phyloP scores from a whole-genome alignment of 2,329 filamentous ascomycete species.

The Colletotrichum paranaense region DNA sequence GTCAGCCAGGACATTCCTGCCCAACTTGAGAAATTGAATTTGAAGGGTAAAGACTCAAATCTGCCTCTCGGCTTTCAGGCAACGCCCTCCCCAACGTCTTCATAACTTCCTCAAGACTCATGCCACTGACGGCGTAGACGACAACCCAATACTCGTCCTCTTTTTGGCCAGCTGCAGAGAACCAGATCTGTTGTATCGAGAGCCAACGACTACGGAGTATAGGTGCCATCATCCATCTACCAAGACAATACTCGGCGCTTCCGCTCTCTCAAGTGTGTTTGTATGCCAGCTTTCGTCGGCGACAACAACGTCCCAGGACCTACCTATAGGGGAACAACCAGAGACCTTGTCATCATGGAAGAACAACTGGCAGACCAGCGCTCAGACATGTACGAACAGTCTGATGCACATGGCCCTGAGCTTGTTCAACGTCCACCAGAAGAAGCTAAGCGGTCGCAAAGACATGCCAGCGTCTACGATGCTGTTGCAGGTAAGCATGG shows the following conservation, averaged over 20 bases:
- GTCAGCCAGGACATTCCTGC: background rate
- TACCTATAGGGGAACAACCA: background rate
- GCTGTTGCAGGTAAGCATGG: slow-evolving; percentile 72
- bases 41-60: background rate
- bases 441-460: slow-evolving; percentile 37
- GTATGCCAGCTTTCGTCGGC: background rate
- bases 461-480: slow-evolving; percentile 73
- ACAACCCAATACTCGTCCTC: background rate
- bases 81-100: background rate
- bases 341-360: background rate
- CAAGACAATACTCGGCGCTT: background rate
- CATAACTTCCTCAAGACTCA: background rate
- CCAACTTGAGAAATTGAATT: background rate
- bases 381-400: background rate
- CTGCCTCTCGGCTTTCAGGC: background rate
- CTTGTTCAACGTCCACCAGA: background rate
- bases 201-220: background rate
- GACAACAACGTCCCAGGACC: background rate
- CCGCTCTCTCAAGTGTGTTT: background rate
- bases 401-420: background rate
- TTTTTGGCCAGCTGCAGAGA: background rate
- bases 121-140: background rate
- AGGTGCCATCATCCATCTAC: background rate
- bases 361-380: background rate
- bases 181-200: background rate